A percentile compares a stretch with the other conserved stretches of the same genome.
Conservation (phyloP, 257 asterid species). For the Cordia subcordata region DNA sequence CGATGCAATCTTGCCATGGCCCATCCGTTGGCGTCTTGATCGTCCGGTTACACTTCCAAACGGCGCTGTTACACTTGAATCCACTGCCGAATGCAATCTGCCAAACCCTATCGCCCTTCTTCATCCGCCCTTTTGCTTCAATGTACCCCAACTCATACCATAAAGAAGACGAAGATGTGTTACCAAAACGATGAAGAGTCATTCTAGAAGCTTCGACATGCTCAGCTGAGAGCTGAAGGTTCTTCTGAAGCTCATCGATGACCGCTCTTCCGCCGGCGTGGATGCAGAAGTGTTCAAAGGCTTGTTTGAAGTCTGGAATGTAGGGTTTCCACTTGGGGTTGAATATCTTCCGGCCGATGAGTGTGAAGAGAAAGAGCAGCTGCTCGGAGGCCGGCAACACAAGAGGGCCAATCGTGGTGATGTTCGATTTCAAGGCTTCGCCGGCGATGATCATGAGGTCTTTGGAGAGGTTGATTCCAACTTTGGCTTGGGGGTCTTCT, state of each 20-base stretch:
- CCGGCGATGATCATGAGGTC: conserved; percentile 89
- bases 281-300: conserved; percentile 80
- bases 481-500: conserved; percentile 73
- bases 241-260: conserved; percentile 86
- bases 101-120: conserved; percentile 69
- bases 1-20: conserved; percentile 75
- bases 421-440: conserved; percentile 78
- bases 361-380: conserved; percentile 64
- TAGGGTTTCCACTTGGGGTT: conserved; percentile 85
- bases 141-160: conserved; percentile 78
- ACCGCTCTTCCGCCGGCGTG: conserved; percentile 91
- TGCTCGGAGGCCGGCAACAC: conserved; percentile 88
- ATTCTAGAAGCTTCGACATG: conserved; percentile 93
- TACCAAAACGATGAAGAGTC: conserved; percentile 79
- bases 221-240: conserved; percentile 71
- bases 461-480: conserved; percentile 70
- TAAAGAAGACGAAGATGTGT: conserved; percentile 74
- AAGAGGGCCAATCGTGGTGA: conserved; percentile 76
- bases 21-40: conserved; percentile 54
- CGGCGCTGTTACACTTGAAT: conserved; percentile 79
- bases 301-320: conserved; percentile 79
- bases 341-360: conserved; percentile 70
- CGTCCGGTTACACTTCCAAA: conserved; percentile 72
- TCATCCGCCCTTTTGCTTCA: conserved; percentile 80
- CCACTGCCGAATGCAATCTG: conserved; percentile 91